These are phyloP conservation scores for Setaria viridis DNA, from an alignment of 202 grass and related monocot genomes.

Conservation along the genomic window DNA sequence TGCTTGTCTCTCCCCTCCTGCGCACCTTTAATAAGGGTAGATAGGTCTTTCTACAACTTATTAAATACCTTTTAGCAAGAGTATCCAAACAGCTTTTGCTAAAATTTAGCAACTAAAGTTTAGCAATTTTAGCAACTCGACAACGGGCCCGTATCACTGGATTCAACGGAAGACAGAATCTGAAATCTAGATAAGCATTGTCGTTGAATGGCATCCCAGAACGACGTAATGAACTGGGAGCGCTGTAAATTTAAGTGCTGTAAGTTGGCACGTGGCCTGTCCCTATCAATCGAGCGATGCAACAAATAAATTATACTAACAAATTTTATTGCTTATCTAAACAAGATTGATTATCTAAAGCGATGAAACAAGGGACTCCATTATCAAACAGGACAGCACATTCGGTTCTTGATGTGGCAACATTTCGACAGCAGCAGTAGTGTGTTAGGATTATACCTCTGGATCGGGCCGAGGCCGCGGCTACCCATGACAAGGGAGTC, in stretches of 20 bases:
- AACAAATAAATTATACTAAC: neutral
- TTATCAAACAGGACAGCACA: neutral
- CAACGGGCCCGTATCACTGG: neutral
- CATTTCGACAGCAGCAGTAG: neutral
- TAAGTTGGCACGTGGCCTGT: neutral
- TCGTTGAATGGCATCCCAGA: neutral
- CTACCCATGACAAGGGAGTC: conserved; percentile 83
- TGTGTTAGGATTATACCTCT: conserved; percentile 54
- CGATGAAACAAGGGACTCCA: neutral
- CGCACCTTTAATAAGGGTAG: no score
- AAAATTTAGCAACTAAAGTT: no score
- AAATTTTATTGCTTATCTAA: no score
- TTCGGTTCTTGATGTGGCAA: neutral
- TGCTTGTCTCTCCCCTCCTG: no score
- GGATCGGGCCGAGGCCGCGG: conserved; percentile 74
- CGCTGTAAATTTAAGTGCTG: conserved; percentile 14
- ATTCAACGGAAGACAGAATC: neutral
- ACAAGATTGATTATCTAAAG: no score
- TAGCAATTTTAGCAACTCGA: no score
- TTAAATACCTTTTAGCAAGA: no score
- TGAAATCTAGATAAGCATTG: conserved; percentile 15
- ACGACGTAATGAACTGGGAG: neutral
- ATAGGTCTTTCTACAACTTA: no score
- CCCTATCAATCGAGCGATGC: neutral
- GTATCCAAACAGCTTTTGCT: no score